Conservation (phyloP, 305 asterid genomes). For the Rubia peregrina region DNA sequence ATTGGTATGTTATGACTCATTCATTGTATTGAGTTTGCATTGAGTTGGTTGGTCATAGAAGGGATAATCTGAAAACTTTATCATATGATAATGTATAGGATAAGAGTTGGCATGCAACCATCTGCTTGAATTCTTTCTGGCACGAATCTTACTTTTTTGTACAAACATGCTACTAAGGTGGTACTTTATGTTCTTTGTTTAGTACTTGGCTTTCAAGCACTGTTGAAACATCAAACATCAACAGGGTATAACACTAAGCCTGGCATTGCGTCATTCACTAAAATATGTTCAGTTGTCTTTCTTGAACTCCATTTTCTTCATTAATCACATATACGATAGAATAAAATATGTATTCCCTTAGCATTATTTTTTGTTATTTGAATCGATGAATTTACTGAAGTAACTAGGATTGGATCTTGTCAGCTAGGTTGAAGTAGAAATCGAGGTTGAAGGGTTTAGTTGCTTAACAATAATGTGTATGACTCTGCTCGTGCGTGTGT, state of each 20-base stretch:
- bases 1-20: constrained; percentile 32
- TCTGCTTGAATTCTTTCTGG: not conserved
- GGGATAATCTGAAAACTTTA: not conserved
- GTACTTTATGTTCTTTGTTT: not conserved
- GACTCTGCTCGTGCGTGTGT: not conserved
- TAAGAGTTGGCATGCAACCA: not conserved
- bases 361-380: too few relatives aligned
- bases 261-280: not conserved
- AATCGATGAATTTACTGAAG: too few relatives aligned
- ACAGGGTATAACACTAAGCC: not conserved
- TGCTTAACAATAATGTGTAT: too few relatives aligned
- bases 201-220: not conserved
- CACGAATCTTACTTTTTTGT: not conserved
- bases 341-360: too few relatives aligned
- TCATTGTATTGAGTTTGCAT: too few relatives aligned
- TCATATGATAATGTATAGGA: not conserved
- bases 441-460: too few relatives aligned
- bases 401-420: too few relatives aligned
- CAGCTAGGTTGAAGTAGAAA: too few relatives aligned
- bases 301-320: not conserved
- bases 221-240: not conserved
- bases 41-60: not conserved
- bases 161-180: not conserved
- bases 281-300: not conserved
- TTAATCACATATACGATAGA: too few relatives aligned